phyloP scores from a whole-genome alignment of 1,139 yeast genomes.

The Lodderomyces beijingensis region DNA sequence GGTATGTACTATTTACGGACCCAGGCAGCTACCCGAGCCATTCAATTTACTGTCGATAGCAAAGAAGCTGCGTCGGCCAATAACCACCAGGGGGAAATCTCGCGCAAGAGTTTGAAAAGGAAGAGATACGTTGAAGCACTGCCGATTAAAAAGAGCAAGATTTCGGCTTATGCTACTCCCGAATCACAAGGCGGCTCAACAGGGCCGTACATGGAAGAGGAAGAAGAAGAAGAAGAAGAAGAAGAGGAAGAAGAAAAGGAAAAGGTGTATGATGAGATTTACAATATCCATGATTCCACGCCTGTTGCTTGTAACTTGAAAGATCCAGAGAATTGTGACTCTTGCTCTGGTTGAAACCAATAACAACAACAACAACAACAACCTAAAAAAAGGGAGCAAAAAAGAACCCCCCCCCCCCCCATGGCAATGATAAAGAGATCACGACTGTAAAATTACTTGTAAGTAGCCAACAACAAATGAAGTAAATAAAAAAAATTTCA shows the following conservation, averaged over 20 bases:
- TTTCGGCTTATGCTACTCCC: constrained; percentile 12
- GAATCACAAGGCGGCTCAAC: constrained; percentile 9
- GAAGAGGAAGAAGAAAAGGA: constrained; percentile 6
- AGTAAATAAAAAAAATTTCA: neutral
- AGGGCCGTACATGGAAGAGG: constrained; percentile 8
- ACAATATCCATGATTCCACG: constrained; percentile 30
- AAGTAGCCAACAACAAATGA: neutral
- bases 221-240: neutral
- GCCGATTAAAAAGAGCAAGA: constrained; percentile 8
- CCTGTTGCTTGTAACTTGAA: constrained; percentile 36
- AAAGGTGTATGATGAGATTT: constrained; percentile 1
- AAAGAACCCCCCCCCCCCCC: no score
- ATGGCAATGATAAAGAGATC: no score
- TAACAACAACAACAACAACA: neutral
- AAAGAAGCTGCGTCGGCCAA: constrained; percentile 21
- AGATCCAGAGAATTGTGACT: constrained; percentile 36
- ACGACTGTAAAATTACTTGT: neutral
- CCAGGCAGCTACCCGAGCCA: constrained; percentile 92
- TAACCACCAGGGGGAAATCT: constrained; percentile 5
- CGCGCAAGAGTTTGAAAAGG: constrained; percentile 14
- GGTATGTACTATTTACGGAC: constrained; percentile 98
- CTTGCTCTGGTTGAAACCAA: constrained; percentile 39
- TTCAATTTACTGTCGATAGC: constrained; percentile 79
- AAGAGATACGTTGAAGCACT: constrained; percentile 17
- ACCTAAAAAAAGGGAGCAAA: neutral